These are phyloP conservation scores for Phytophthora foliorum DNA, from an alignment of 352 stramenopile species.

Conservation along the genomic window DNA sequence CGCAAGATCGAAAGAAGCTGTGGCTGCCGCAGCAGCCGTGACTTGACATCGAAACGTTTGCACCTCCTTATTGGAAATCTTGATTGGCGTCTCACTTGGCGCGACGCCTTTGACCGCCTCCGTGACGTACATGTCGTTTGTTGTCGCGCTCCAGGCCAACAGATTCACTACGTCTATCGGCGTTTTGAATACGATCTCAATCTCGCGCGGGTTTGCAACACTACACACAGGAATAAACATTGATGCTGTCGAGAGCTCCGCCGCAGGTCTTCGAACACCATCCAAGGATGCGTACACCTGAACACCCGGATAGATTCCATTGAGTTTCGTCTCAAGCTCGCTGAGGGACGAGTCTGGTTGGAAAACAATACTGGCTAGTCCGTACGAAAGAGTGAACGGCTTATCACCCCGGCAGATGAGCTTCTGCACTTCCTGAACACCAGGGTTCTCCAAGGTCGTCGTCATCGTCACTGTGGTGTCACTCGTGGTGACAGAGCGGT, in stretches of 20 bases:
- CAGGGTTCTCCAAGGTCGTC: conserved; percentile 65
- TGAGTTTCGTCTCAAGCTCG: conserved; percentile 64
- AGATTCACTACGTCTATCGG: conserved; percentile 52
- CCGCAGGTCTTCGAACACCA: conserved; percentile 28
- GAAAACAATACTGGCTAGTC: conserved; percentile 29
- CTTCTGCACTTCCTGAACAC: conserved; percentile 78
- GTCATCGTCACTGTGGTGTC: conserved; percentile 62
- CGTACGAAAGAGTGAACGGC: conserved; percentile 61
- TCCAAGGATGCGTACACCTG: conserved; percentile 50
- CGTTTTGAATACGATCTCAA: conserved; percentile 78
- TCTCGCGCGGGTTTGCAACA: conserved; percentile 38
- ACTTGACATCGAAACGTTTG: conserved; percentile 70
- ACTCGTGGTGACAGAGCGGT: conserved; percentile 66
- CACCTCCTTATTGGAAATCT: conserved; percentile 66
- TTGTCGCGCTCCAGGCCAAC: conserved; percentile 60
- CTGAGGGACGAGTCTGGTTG: conserved; percentile 51
- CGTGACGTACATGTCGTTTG: conserved; percentile 71
- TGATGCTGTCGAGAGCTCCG: conserved; percentile 32
- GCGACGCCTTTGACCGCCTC: conserved; percentile 64
- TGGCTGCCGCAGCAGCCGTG: conserved; percentile 32
- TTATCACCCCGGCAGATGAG: conserved; percentile 59
- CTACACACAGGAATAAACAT: conserved; percentile 73
- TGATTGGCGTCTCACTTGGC: conserved; percentile 41
- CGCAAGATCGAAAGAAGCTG: conserved; percentile 58
- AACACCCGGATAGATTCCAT: conserved; percentile 57